Percentiles rank a stretch among this genome's conserved stretches.
phyloP scores from a whole-genome alignment of 2,329 filamentous ascomycete genomes.

The Microcyclospora pomicola region DNA sequence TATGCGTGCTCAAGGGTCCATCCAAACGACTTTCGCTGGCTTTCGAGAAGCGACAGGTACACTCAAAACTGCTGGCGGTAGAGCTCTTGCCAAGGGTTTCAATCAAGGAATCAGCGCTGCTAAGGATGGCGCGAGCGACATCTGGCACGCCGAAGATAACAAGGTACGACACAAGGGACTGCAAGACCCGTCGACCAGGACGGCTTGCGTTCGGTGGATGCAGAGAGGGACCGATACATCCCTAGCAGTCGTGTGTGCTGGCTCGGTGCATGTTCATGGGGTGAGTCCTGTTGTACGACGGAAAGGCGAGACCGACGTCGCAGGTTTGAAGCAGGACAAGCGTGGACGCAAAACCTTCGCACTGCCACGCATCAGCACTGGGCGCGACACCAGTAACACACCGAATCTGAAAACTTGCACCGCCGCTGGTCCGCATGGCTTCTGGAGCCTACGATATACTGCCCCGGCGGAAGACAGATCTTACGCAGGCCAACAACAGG shows the following conservation, averaged over 20 bases:
- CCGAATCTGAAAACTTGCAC: conserved; percentile 11
- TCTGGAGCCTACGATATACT: conserved; percentile 26
- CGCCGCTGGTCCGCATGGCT: conserved; percentile 21
- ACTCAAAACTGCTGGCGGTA: conserved; percentile 46
- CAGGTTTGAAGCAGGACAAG: conserved; percentile 25
- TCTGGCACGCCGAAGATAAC: conserved; percentile 63
- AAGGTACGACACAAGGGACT: conserved; percentile 53
- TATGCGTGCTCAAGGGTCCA: conserved; percentile 10
- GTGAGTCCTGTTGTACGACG: conserved; percentile 35
- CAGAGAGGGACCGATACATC: conserved; percentile 47
- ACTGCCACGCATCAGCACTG: conserved; percentile 12
- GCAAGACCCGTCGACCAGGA: conserved; percentile 34
- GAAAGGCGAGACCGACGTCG: conserved; percentile 36
- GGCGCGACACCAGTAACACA: conserved; percentile 1
- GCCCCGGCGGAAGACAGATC: background rate
- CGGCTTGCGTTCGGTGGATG: conserved; percentile 51
- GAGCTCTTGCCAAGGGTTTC: conserved; percentile 59
- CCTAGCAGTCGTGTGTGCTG: conserved; percentile 52
- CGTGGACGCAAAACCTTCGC: conserved; percentile 13
- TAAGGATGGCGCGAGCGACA: conserved; percentile 51
- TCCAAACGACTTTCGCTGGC: conserved; percentile 20
- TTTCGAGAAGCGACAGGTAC: conserved; percentile 19
- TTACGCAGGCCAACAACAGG: background rate
- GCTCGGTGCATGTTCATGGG: conserved; percentile 52
- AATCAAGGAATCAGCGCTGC: conserved; percentile 62